These are phyloP conservation scores for Hymenoscyphus albidus DNA, from an alignment of 2,329 filamentous ascomycete species.

Conservation along the genomic window DNA sequence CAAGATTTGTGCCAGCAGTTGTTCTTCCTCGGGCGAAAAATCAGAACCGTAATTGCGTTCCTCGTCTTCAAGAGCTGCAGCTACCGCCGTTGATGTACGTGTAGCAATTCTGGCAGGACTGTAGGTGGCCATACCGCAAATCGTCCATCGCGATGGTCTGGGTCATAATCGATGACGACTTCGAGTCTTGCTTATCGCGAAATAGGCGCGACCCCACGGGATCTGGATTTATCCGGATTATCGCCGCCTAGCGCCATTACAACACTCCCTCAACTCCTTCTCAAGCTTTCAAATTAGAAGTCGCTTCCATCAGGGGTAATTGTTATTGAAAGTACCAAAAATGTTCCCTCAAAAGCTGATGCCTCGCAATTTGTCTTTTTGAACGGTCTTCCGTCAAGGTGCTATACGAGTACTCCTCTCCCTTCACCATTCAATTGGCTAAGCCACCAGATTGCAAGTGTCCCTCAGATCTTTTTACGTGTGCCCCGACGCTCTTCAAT, in stretches of 20 bases:
- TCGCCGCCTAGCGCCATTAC: not conserved
- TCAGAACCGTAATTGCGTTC: conserved; percentile 63
- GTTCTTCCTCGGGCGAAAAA: conserved; percentile 54
- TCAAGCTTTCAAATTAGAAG: not conserved
- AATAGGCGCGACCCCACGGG: not conserved
- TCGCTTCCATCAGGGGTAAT: no score
- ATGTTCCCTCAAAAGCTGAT: no score
- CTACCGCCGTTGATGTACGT: not conserved
- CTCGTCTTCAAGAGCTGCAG: conserved; percentile 13
- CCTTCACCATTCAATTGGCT: not conserved
- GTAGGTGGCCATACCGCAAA: not conserved
- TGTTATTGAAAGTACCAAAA: no score
- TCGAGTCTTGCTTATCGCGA: not conserved
- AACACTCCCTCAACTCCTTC: not conserved
- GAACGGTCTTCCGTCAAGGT: no score
- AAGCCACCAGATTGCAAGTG: not conserved
- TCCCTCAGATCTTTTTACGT: not conserved
- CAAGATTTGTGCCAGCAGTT: conserved; percentile 48
- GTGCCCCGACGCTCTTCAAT: not conserved
- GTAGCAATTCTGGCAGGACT: conserved; percentile 17
- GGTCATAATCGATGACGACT: not conserved
- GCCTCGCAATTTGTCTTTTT: no score
- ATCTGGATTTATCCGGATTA: not conserved
- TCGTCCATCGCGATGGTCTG: not conserved
- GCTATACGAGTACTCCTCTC: not conserved